Conservation (phyloP, 495 filamentous ascomycete genomes). For the Penicillium macrosclerotiorum region DNA sequence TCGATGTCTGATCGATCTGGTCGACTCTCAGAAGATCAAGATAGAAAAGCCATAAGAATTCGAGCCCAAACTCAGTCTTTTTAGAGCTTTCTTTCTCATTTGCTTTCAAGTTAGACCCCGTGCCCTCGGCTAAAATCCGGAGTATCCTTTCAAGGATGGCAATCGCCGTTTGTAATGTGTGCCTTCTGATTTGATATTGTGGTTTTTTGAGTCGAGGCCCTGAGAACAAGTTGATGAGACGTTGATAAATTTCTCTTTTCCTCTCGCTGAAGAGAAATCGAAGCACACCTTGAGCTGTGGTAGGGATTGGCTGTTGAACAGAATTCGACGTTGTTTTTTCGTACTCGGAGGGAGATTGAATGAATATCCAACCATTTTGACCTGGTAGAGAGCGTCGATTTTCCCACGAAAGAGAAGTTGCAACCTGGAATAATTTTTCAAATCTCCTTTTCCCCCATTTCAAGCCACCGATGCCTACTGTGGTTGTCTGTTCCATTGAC, state of each 20-base stretch:
- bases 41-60: not conserved
- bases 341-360: slow-evolving; percentile 1
- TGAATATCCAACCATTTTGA: not conserved
- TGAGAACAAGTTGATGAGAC: too few species aligned
- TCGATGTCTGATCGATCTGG: not conserved
- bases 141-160: not conserved
- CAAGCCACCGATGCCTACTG: not conserved
- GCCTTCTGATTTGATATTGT: not conserved
- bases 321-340: not conserved
- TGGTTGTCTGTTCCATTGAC: not conserved
- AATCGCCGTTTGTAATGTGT: not conserved
- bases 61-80: too few species aligned
- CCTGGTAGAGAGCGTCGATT: not conserved
- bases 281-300: not conserved
- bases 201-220: too few species aligned
- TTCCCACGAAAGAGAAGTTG: slow-evolving; percentile 8
- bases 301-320: not conserved
- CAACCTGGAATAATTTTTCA: not conserved
- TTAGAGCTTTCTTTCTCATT: too few species aligned
- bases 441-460: slow-evolving; percentile 2
- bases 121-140: not conserved
- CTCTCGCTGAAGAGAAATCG: not conserved
- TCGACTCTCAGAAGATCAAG: not conserved
- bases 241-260: too few species aligned
- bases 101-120: not conserved